phyloP scores from a whole-genome alignment of 2,329 filamentous ascomycete species.

The Pseudogymnoascus sp. region DNA sequence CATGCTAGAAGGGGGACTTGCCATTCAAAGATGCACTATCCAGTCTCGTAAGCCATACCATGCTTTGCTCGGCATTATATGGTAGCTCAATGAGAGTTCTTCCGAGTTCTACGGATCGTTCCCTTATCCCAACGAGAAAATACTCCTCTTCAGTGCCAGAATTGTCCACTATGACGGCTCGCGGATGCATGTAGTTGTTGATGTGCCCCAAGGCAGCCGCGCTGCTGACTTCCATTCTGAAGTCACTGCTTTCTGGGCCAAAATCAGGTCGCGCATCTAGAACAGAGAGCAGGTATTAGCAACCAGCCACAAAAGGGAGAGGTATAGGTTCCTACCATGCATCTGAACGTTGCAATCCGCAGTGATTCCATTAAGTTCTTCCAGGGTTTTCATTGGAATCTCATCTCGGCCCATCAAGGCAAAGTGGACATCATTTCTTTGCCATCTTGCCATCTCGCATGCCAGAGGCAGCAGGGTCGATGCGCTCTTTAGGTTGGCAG shows the following conservation, averaged over 20 bases:
- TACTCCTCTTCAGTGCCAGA: constrained; percentile 58
- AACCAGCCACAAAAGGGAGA: constrained; percentile 15
- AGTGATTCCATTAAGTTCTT: constrained; percentile 72
- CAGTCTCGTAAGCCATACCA: constrained; percentile 71
- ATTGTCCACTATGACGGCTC: constrained; percentile 66
- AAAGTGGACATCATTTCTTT: constrained; percentile 71
- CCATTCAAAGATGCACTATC: constrained; percentile 63
- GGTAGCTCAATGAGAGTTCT: constrained; percentile 72
- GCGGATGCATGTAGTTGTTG: constrained; percentile 65
- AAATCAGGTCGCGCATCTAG: constrained; percentile 71
- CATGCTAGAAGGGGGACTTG: constrained; percentile 30
- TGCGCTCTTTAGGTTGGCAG: constrained; percentile 65
- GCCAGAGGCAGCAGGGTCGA: constrained; percentile 70
- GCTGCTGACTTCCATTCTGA: constrained; percentile 58
- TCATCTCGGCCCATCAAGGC: constrained; percentile 67
- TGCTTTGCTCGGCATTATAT: constrained; percentile 48
- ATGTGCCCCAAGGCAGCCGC: constrained; percentile 65
- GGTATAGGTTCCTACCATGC: constrained; percentile 37
- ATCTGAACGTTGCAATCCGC: constrained; percentile 57
- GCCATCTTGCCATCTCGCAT: constrained; percentile 71
- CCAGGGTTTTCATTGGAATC: constrained; percentile 60
- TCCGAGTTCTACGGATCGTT: constrained; percentile 43
- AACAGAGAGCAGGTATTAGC: constrained; percentile 17
- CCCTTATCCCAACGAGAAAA: constrained; percentile 54
- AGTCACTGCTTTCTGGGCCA: constrained; percentile 59